Conservation (phyloP, 768 basidiomycete species). For the Lactarius pseudohatsudake region DNA sequence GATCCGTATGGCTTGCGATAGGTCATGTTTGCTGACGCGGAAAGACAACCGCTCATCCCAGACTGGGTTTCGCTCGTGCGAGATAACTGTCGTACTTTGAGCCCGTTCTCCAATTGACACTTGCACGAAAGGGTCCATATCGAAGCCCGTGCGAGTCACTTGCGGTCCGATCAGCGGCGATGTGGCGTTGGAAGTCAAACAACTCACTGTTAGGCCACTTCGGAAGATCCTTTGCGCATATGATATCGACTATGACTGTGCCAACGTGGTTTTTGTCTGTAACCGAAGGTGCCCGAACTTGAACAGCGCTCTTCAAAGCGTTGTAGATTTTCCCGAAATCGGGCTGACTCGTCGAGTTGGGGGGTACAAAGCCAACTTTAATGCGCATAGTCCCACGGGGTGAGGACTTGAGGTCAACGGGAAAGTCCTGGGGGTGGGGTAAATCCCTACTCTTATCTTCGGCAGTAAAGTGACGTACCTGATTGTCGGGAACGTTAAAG, state of each 20-base stretch:
- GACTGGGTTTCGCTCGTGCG: too few relatives aligned
- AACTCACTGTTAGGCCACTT: constrained; percentile 38
- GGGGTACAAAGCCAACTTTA: not conserved
- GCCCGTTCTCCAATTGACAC: too few relatives aligned
- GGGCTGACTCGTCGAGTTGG: not conserved
- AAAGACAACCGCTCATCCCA: too few relatives aligned
- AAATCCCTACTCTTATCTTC: not conserved
- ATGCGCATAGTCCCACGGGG: not conserved
- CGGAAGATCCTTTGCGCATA: constrained; percentile 46
- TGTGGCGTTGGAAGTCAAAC: too few relatives aligned
- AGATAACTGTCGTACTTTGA: too few relatives aligned
- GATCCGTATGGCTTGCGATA: too few relatives aligned
- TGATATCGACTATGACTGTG: too few relatives aligned
- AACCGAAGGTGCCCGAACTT: too few relatives aligned
- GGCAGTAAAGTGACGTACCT: not conserved
- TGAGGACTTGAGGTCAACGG: not conserved
- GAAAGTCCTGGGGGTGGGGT: not conserved
- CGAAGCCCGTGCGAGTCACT: too few relatives aligned
- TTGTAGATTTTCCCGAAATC: not conserved
- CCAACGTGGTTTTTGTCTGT: not conserved
- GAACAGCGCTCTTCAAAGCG: not conserved
- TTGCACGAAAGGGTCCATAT: too few relatives aligned
- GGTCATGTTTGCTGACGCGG: too few relatives aligned
- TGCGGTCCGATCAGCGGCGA: too few relatives aligned
- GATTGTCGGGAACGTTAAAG: not conserved